phyloP scores from a whole-genome alignment of 805 yeast species.

The Barnettozyma salicaria region DNA sequence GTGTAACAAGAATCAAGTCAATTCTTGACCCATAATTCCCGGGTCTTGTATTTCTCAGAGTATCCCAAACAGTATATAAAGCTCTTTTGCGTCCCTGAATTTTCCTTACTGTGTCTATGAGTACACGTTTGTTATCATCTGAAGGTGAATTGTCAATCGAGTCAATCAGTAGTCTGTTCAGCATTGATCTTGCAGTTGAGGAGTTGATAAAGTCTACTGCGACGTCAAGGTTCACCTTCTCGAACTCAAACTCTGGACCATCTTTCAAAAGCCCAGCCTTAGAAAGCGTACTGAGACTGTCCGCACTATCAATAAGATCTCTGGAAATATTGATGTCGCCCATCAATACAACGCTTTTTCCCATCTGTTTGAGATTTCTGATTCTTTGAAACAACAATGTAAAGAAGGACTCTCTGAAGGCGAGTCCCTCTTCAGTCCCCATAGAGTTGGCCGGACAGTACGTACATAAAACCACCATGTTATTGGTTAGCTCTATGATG shows the following conservation, averaged over 20 bases:
- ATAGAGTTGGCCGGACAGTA: slow-evolving; percentile 93
- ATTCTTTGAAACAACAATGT: slow-evolving; percentile 56
- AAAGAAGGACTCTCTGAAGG: slow-evolving; percentile 52
- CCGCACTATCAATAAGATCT: slow-evolving; percentile 81
- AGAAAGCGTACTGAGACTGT: slow-evolving; percentile 43
- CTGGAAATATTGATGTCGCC: slow-evolving; percentile 86
- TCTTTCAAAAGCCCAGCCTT: slow-evolving; percentile 32
- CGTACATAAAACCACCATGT: slow-evolving; percentile 54
- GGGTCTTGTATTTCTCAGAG: slow-evolving; percentile 67
- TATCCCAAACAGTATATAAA: slow-evolving; percentile 92
- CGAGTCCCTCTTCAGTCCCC: slow-evolving; percentile 60
- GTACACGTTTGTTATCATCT: slow-evolving; percentile 35
- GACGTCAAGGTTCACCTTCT: slow-evolving; percentile 28
- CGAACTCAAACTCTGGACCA: slow-evolving; percentile 28
- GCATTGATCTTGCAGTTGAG: slow-evolving; percentile 36
- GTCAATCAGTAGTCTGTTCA: slow-evolving; percentile 41
- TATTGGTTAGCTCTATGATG: slow-evolving; percentile 61
- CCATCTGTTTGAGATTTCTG: slow-evolving; percentile 42
- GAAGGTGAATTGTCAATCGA: slow-evolving; percentile 26
- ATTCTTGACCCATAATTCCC: slow-evolving; percentile 84
- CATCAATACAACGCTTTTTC: slow-evolving; percentile 69
- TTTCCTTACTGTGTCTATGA: slow-evolving; percentile 55
- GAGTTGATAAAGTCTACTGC: slow-evolving; percentile 33
- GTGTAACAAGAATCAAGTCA: slow-evolving; percentile 61
- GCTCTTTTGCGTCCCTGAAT: slow-evolving; percentile 50